These are phyloP conservation scores for Pyrenula massariospora DNA, from an alignment of 495 filamentous ascomycete genomes.

Conservation along the genomic window DNA sequence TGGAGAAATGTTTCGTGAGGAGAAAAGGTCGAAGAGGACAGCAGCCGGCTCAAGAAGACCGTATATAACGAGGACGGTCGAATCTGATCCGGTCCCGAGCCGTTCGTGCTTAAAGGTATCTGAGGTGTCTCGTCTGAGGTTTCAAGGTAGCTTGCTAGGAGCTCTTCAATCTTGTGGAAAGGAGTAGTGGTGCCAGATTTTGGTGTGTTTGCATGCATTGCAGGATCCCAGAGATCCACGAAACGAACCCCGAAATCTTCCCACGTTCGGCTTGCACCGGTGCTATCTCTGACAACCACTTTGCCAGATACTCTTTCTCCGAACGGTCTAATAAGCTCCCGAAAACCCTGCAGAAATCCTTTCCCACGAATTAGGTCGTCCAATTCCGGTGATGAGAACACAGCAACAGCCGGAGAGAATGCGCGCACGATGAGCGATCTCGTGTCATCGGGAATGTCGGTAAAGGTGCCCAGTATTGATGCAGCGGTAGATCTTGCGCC, in stretches of 20 bases:
- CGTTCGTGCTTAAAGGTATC: constrained; percentile 21
- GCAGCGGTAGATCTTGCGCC: constrained; percentile 41
- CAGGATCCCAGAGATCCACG: constrained; percentile 29
- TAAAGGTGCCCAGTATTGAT: constrained; percentile 33
- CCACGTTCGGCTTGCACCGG: constrained; percentile 67
- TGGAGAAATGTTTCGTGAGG: constrained; percentile 90
- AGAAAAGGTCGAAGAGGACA: constrained; percentile 63
- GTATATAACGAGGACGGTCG: constrained; percentile 56
- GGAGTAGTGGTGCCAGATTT: constrained; percentile 13
- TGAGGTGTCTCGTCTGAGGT: constrained; percentile 19
- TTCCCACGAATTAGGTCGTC: constrained; percentile 72
- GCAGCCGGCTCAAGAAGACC: constrained; percentile 67
- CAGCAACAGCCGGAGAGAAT: constrained; percentile 77
- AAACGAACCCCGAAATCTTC: constrained; percentile 90
- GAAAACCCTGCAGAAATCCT: constrained; percentile 70
- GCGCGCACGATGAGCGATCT: constrained; percentile 66
- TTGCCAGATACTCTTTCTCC: constrained; percentile 83
- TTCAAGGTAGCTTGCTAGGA: constrained; percentile 36
- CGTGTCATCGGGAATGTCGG: constrained; percentile 47
- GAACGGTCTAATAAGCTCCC: constrained; percentile 78
- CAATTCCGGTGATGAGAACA: constrained; percentile 74
- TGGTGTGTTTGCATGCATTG: background rate
- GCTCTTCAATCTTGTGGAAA: constrained; percentile 47
- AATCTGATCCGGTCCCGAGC: constrained; percentile 10
- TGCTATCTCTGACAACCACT: constrained; percentile 80